Conservation (phyloP, 352 stramenopile genomes). For the Globisporangium emineosum region DNA sequence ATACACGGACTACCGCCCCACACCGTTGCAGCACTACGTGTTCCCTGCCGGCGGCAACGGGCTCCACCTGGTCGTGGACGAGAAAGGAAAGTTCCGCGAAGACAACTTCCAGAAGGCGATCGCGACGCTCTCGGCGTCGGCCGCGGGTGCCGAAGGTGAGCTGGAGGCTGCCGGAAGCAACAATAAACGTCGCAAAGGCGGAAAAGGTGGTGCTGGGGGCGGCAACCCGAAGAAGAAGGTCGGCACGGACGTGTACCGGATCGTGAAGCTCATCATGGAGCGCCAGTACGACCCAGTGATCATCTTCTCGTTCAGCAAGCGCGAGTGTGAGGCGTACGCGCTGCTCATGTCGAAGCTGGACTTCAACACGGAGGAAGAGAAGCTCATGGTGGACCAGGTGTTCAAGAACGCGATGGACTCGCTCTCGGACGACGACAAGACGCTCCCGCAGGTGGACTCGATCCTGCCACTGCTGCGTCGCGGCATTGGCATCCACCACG, state of each 20-base stretch:
- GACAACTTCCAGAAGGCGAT: slow-evolving; percentile 96
- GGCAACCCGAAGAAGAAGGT: slow-evolving; percentile 90
- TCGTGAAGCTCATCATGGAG: slow-evolving; percentile 99
- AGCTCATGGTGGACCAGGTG: slow-evolving; percentile 94
- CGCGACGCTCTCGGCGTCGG: slow-evolving; percentile 60
- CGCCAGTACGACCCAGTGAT: slow-evolving; percentile 97
- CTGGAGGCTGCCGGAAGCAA: slow-evolving; percentile 77
- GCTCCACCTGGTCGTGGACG: slow-evolving; percentile 98
- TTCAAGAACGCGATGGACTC: slow-evolving; percentile 99
- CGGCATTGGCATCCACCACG: slow-evolving; percentile 99
- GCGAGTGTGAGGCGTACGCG: slow-evolving; percentile 95
- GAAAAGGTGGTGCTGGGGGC: slow-evolving; percentile 26
- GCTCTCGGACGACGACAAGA: slow-evolving; percentile 95
- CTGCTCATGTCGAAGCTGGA: slow-evolving; percentile 92
- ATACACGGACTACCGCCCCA: slow-evolving; percentile 99
- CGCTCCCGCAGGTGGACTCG: slow-evolving; percentile 96
- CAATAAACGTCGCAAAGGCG: slow-evolving; percentile 59
- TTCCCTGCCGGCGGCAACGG: slow-evolving; percentile 96
- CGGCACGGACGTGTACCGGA: slow-evolving; percentile 94
- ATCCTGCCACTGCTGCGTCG: slow-evolving; percentile 96
- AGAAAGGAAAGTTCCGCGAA: slow-evolving; percentile 98
- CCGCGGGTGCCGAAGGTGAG: slow-evolving; percentile 67
- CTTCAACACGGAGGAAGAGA: slow-evolving; percentile 98
- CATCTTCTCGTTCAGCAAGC: slow-evolving; percentile 99
- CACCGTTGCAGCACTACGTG: slow-evolving; percentile 98